Base-by-base conservation (phyloP, 2,329 filamentous ascomycete species). In the Aspergillus melleus region DNA sequence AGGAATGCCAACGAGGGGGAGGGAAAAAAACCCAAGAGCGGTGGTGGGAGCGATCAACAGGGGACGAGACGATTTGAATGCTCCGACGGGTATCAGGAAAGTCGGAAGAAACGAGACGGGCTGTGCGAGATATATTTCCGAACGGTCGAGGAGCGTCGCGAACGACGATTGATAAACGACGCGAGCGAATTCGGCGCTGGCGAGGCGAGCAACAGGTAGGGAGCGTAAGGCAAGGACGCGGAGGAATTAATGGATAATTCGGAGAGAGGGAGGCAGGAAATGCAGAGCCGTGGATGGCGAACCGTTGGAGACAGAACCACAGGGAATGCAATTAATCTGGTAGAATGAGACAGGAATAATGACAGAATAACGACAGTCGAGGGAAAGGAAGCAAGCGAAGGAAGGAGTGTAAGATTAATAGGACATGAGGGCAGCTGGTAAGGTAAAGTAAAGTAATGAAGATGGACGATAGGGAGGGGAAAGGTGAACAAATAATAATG, bases 191-290 rank as follows among this genome's bases (percentile, higher is more conserved):
- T 56, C 51, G 49, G 55, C 32, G 16, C 14, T 20, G 42, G 42
- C 42, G 42, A 46, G 9, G 16, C 14, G 16, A 46, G 42, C 16
- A 42, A 19, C 11, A 9, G 26, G 54, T 49, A 63, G 58, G 61
- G 58, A 62, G 61, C 54, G 61, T 61, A 61, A 63, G 61, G 63
- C 57, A 63, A 61, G 47, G 59, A 65, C 50, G 55, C 56, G 49
- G 51, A 55, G 53, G 47, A 59, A 60, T 64, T 64, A 62, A 57
- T 53, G 57, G 46, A 60, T 39, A 59, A 46, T 51, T 52, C 55
- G 53, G 49, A 50, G 55, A 42, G 52, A 52, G 55, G 55, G 47
- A 46, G 11, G 26, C 26, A 54, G 52, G 62, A 47, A 54, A 53
- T 47, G 44, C 44, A 47, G 42, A n/a, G 42, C 10, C 19, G 42